Base-by-base conservation (phyloP, 2,329 filamentous ascomycete species). In the Arachnomyces sp. region DNA sequence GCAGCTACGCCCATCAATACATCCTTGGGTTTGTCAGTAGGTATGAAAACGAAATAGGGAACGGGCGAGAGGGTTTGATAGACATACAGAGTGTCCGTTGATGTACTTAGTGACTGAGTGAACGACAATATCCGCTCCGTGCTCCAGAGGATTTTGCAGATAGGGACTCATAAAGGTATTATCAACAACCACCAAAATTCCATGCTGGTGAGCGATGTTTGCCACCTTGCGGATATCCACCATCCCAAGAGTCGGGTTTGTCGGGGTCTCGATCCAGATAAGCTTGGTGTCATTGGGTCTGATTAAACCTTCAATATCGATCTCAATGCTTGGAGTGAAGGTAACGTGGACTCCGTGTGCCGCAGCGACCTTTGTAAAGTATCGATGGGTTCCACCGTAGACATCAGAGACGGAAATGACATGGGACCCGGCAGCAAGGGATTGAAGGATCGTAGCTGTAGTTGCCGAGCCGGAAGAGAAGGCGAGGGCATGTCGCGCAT, bases 41-140 rank as follows among this genome's bases (percentile, higher is more conserved):
- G 34, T 33, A 15, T 7, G 17, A 13, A 30, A 12, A 8, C 12
- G 17, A 13, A 15, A 28, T n/a, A 25, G 11, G 11, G 31, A 31
- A 30, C 7, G 21, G 31, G 15, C n/a, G 12, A 45, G 29, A 16
- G 4, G 12, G 13, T 9, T 7, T 28, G 38, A 17, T 3, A 13
- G 36, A 50, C 65, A 39, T 59, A 71, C 67, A 2, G 75, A 80
- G 71, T 98, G 92, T 37, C 92, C 92, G 64, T 96, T 96, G 71
- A 98, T 96, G 70, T 96, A 98, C 71, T 98, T 98, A 33, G 92
- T 98, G 41, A 98, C 92, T 40, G 82, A 89, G 74, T 96, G 90
- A 32, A 96, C 84, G 51, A 96, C 90, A 49, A 96, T 89, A 65
- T 98, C 92, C 52, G 92, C 92, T 53, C 92, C 92, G 61, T 90